A percentile compares a stretch with the other conserved stretches of the same genome.
These are phyloP conservation scores for Sugiyamaella qingdaonensis DNA, from an alignment of 805 yeast species.

Conservation along the genomic window DNA sequence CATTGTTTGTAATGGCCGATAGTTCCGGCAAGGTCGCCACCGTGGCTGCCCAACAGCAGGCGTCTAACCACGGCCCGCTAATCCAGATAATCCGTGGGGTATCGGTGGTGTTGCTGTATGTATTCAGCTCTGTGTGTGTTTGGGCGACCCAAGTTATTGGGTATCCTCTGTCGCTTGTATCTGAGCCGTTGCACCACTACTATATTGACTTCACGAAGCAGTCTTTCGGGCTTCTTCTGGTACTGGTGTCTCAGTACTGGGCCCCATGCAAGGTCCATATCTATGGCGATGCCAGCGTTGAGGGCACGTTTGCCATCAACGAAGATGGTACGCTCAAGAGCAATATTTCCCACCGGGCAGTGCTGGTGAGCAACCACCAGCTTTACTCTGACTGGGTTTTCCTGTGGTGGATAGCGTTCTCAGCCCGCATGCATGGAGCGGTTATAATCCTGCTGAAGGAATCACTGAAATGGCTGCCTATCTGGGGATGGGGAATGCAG, in stretches of 20 bases:
- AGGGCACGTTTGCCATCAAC: constrained; percentile 24
- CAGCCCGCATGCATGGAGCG: constrained; percentile 59
- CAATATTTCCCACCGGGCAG: constrained; percentile 46
- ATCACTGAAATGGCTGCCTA: constrained; percentile 63
- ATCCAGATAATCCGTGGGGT: constrained; percentile 9
- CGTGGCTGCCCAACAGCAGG: background rate
- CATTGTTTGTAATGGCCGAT: background rate
- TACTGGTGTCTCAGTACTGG: constrained; percentile 28
- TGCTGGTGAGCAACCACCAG: constrained; percentile 86
- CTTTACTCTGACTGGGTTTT: constrained; percentile 92
- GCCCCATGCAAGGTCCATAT: constrained; percentile 28
- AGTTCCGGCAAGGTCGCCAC: background rate
- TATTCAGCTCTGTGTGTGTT: constrained; percentile 15
- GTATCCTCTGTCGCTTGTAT: constrained; percentile 25
- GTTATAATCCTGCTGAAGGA: constrained; percentile 75
- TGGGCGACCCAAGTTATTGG: constrained; percentile 27
- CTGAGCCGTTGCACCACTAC: constrained; percentile 26
- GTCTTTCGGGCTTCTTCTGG: constrained; percentile 29
- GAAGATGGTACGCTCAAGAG: constrained; percentile 24
- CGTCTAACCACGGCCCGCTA: background rate
- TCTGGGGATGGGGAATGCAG: constrained; percentile 83
- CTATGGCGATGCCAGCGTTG: constrained; percentile 27
- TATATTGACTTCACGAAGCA: constrained; percentile 34
- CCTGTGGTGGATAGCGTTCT: constrained; percentile 79
- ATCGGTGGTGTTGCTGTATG: constrained; percentile 11